Conservation (phyloP, 306 rosid genomes). For the Rubus idaeus region DNA sequence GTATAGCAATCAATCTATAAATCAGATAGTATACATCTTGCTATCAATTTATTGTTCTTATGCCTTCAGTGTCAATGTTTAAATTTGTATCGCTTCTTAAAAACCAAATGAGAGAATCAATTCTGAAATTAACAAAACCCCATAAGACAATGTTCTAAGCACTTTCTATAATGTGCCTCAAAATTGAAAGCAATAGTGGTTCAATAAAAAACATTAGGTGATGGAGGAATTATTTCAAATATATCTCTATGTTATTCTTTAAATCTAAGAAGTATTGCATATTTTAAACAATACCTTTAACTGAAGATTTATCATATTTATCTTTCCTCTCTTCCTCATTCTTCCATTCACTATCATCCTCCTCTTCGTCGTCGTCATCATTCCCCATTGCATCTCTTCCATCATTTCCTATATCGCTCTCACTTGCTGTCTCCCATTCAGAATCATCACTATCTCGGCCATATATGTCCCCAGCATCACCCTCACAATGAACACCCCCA, state of each 20-base stretch:
- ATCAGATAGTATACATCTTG: not conserved
- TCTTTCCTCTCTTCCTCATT: conserved; percentile 70
- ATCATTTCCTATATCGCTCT: conserved; percentile 93
- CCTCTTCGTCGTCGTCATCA: conserved; percentile 60
- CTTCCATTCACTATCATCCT: conserved; percentile 66
- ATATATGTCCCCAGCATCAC: conserved; percentile 84
- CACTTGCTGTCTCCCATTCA: conserved; percentile 99
- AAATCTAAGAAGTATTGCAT: not conserved
- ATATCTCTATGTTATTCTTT: not conserved
- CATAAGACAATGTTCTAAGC: not conserved
- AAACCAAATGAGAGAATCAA: not conserved
- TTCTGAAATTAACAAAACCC: not conserved
- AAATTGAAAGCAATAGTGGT: not conserved
- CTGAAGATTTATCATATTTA: conserved; percentile 64
- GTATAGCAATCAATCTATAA: not conserved
- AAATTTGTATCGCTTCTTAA: not conserved
- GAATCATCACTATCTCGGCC: conserved; percentile 91
- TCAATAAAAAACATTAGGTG: not conserved
- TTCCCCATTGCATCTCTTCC: conserved; percentile 80
- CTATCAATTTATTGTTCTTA: not conserved
- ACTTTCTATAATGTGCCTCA: not conserved
- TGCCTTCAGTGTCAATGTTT: not conserved
- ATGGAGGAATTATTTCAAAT: not conserved
- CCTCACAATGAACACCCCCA: conserved; percentile 85
- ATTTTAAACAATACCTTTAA: conserved; percentile 59